Conservation (phyloP, 768 basidiomycete species). For the Tricholoma sp. region DNA sequence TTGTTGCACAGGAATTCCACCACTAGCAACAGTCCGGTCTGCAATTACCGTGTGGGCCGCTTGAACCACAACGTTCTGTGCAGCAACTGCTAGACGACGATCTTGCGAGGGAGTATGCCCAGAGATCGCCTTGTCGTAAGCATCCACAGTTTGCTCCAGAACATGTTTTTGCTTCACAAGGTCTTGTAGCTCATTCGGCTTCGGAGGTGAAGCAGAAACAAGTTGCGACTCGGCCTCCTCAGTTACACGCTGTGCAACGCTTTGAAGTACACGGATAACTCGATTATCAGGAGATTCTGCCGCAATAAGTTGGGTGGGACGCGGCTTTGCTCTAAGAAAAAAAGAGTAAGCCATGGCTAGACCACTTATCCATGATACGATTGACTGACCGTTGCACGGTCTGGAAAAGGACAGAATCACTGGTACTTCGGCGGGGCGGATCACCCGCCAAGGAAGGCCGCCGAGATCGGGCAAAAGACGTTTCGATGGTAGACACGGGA, state of each 20-base stretch:
- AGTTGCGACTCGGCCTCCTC: conserved; percentile 68
- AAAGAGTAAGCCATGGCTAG: background rate
- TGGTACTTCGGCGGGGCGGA: conserved; percentile 40
- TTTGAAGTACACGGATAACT: conserved; percentile 73
- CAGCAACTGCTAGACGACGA: conserved; percentile 66
- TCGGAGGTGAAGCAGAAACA: conserved; percentile 45
- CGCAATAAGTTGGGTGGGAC: conserved; percentile 19
- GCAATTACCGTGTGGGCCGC: conserved; percentile 67
- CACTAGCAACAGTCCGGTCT: conserved; percentile 38
- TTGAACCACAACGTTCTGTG: conserved; percentile 76
- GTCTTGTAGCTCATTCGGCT: conserved; percentile 48
- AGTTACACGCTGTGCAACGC: conserved; percentile 72
- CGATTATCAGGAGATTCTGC: conserved; percentile 51
- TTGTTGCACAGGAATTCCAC: conserved; percentile 31
- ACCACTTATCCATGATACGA: background rate
- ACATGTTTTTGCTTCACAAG: conserved; percentile 81
- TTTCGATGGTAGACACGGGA: conserved; percentile 46
- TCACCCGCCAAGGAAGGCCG: conserved; percentile 39
- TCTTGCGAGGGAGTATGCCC: conserved; percentile 47
- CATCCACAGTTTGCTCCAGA: conserved; percentile 62
- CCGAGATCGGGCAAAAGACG: conserved; percentile 35
- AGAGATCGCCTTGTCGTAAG: conserved; percentile 65
- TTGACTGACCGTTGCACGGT: conserved; percentile 33
- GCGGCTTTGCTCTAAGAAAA: conserved; percentile 20
- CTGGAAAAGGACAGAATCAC: conserved; percentile 43